Percentiles rank a stretch among this genome's conserved stretches.
phyloP scores from a whole-genome alignment of 805 yeast species.

The Monosporozyma solicola region DNA sequence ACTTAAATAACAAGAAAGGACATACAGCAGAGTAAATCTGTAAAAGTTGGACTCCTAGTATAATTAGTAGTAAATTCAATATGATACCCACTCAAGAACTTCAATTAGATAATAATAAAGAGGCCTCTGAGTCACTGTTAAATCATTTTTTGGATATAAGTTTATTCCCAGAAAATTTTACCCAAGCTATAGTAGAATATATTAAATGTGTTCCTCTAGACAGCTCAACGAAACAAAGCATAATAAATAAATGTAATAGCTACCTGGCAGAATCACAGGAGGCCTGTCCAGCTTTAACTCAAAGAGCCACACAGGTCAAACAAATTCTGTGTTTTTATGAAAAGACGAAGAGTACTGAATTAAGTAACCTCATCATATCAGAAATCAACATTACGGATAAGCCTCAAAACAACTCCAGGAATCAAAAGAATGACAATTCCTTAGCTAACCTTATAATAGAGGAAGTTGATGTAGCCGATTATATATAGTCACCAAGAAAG shows the following conservation, averaged over 20 bases:
- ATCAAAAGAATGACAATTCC: background rate
- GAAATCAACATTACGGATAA: conserved; percentile 4
- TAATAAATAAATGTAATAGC: conserved; percentile 8
- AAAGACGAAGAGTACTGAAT: conserved; percentile 5
- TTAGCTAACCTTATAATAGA: conserved; percentile 4
- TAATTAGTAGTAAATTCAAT: too few species aligned
- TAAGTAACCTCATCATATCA: conserved; percentile 3
- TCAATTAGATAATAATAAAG: background rate
- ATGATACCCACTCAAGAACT: background rate
- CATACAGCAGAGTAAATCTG: too few species aligned
- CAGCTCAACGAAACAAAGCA: conserved; percentile 1
- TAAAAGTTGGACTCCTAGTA: too few species aligned
- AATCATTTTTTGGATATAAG: conserved; percentile 5
- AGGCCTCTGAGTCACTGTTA: conserved; percentile 1
- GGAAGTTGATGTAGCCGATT: conserved; percentile 6
- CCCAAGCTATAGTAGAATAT: conserved; percentile 6
- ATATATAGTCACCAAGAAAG: background rate
- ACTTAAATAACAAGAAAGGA: background rate
- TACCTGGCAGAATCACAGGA: conserved; percentile 7
- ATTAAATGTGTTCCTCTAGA: conserved; percentile 6
- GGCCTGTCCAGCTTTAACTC: conserved; percentile 2
- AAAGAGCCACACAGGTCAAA: conserved; percentile 6
- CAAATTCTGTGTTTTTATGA: conserved; percentile 12
- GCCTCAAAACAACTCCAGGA: background rate
- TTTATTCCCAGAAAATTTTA: conserved; percentile 5